Evolutionary conservation across 305 asterid species (phyloP).

Genomic region (Solanum aculeatissimum): DNA sequence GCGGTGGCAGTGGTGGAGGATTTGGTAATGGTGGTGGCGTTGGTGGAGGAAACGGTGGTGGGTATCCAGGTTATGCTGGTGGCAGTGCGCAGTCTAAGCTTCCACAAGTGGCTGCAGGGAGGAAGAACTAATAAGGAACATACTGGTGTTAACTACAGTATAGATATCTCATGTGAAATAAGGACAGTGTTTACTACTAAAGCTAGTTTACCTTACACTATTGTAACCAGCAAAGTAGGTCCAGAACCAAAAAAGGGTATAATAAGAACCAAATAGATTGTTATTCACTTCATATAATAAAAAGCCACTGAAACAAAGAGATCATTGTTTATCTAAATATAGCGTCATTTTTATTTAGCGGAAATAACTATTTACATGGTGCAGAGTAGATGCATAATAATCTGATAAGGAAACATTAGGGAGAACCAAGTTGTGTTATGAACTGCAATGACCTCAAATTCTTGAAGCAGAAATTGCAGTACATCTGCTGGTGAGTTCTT

Average conservation of each 20-base stretch:
- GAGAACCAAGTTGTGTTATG: background rate
- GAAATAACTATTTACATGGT: slow-evolving; percentile 8
- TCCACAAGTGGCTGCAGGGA: background rate
- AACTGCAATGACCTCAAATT: slow-evolving; percentile 1
- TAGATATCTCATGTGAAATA: background rate
- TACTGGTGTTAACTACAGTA: background rate
- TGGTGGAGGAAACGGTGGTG: slow-evolving; percentile 10
- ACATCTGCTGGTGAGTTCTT: background rate
- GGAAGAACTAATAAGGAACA: background rate
- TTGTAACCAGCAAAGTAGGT: background rate
- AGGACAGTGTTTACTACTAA: background rate
- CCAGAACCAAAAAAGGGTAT: background rate
- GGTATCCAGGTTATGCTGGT: slow-evolving; percentile 10
- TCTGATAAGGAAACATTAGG: background rate
- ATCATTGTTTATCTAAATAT: background rate
- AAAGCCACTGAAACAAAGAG: background rate
- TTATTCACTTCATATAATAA: background rate
- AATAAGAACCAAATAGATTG: background rate
- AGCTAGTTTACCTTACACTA: background rate
- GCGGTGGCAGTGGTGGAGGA: background rate
- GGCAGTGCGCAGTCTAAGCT: background rate
- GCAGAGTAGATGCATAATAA: background rate
- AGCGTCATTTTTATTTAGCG: background rate
- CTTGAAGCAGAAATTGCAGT: background rate
- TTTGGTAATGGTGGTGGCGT: background rate